These are phyloP conservation scores for Biscogniauxia marginata DNA, from an alignment of 2,329 filamentous ascomycete genomes.

Conservation along the genomic window DNA sequence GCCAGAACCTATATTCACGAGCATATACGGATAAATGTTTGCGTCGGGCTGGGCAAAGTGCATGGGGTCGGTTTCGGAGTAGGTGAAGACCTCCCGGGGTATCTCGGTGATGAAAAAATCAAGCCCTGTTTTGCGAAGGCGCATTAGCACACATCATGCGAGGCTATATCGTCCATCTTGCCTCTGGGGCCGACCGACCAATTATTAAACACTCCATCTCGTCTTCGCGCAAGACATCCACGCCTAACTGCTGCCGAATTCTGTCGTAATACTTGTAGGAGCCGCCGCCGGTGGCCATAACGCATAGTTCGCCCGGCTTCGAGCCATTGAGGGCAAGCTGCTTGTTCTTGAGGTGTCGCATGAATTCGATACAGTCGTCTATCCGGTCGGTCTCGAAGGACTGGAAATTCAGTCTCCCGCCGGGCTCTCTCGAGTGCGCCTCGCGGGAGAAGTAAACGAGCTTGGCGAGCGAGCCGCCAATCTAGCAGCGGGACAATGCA, in stretches of 20 bases:
- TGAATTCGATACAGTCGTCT: constrained; percentile 89
- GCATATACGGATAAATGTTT: constrained; percentile 87
- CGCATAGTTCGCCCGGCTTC: constrained; percentile 69
- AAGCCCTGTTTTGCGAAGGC: constrained; percentile 59
- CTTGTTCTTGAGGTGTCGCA: constrained; percentile 80
- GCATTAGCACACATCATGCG: constrained; percentile 14
- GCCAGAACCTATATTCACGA: constrained; percentile 97
- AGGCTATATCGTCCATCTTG: background rate
- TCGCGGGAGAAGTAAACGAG: constrained; percentile 97
- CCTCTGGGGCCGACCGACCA: constrained; percentile 50
- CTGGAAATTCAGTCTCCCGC: constrained; percentile 89
- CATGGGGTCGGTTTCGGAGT: constrained; percentile 88
- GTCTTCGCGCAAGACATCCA: constrained; percentile 88
- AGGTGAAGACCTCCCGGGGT: constrained; percentile 94
- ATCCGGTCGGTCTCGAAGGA: constrained; percentile 96
- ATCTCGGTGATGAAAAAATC: constrained; percentile 99
- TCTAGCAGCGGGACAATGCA: constrained; percentile 50
- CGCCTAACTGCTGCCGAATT: constrained; percentile 77
- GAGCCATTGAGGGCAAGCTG: constrained; percentile 75
- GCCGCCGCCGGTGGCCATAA: constrained; percentile 95
- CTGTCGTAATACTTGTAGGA: constrained; percentile 96
- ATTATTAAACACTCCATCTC: constrained; percentile 99
- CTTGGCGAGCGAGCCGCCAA: constrained; percentile 93
- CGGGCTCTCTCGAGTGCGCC: constrained; percentile 72
- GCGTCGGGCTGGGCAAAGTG: constrained; percentile 79